A percentile compares a stretch with the other conserved stretches of the same genome.
These are phyloP conservation scores for Colletotrichum sidae DNA, from an alignment of 2,329 filamentous ascomycete genomes.

Conservation along the genomic window DNA sequence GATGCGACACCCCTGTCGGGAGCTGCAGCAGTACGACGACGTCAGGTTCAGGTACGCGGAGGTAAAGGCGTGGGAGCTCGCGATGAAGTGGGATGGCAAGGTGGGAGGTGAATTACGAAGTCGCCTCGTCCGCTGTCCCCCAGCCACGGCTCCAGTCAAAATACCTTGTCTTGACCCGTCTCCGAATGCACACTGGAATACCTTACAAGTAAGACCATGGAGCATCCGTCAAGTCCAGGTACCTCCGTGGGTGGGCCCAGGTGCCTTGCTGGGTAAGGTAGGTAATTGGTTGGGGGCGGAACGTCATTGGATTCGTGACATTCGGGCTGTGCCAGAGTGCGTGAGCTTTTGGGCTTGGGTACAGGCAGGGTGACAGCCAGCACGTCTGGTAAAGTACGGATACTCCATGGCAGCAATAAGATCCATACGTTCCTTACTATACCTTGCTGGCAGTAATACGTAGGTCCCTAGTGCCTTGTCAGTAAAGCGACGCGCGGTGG, in stretches of 20 bases:
- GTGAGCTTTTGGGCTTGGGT: not conserved
- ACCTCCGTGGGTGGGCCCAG: too few relatives aligned
- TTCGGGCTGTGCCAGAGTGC: slow-evolving; percentile 26
- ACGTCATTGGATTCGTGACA: slow-evolving; percentile 29
- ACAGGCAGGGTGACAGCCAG: slow-evolving; percentile 14
- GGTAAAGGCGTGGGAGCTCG: not conserved
- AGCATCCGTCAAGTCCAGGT: too few relatives aligned
- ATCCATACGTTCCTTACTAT: too few relatives aligned
- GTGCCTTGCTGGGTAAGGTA: too few relatives aligned
- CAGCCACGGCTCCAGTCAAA: too few relatives aligned
- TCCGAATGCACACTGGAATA: too few relatives aligned
- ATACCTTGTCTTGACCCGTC: too few relatives aligned
- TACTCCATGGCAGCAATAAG: slow-evolving; percentile 6
- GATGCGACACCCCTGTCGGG: slow-evolving; percentile 37
- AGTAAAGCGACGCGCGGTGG: too few relatives aligned
- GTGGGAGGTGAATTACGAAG: not conserved
- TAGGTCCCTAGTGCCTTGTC: too few relatives aligned
- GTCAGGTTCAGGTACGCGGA: slow-evolving; percentile 16
- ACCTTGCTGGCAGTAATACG: too few relatives aligned
- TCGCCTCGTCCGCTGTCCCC: too few relatives aligned
- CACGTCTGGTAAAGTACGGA: not conserved
- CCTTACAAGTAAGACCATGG: too few relatives aligned
- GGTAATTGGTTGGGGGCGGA: slow-evolving; percentile 28
- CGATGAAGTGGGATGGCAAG: not conserved
- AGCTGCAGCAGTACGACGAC: slow-evolving; percentile 16